Percentiles rank a stretch among this genome's conserved stretches.
phyloP scores from a whole-genome alignment of 805 yeast species.

The Myxozyma udenii region DNA sequence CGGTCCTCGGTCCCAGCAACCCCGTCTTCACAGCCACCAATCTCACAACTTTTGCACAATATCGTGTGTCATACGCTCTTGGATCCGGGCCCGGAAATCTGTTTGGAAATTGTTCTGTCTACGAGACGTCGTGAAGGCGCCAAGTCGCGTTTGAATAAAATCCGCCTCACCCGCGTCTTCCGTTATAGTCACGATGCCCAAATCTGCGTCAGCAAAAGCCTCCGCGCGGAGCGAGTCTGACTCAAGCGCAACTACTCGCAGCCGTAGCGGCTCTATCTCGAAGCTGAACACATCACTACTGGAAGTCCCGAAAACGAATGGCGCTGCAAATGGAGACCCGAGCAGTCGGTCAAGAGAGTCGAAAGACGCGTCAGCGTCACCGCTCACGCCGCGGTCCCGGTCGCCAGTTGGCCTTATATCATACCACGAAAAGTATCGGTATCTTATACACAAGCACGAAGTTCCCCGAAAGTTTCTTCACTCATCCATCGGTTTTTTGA shows the following conservation, averaged over 20 bases:
- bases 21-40: too few species aligned
- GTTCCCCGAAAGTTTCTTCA: conserved; percentile 85
- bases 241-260: neutral
- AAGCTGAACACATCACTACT: neutral
- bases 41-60: too few species aligned
- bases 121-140: too few species aligned
- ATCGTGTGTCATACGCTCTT: too few species aligned
- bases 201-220: neutral
- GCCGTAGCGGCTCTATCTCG: neutral
- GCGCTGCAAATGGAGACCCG: neutral
- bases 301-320: neutral
- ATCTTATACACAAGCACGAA: conserved; percentile 72
- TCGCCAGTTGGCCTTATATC: conserved; percentile 33
- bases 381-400: conserved; percentile 32
- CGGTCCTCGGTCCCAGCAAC: too few species aligned
- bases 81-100: too few species aligned
- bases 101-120: too few species aligned
- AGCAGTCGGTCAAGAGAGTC: neutral
- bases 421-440: conserved; percentile 26
- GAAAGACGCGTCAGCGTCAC: neutral
- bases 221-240: neutral
- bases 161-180: neutral
- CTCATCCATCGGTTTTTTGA: conserved; percentile 80
- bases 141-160: too few species aligned
- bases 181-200: neutral